These are phyloP conservation scores for Moringa oleifera DNA, from an alignment of 345 rosid genomes.

Conservation along the genomic window DNA sequence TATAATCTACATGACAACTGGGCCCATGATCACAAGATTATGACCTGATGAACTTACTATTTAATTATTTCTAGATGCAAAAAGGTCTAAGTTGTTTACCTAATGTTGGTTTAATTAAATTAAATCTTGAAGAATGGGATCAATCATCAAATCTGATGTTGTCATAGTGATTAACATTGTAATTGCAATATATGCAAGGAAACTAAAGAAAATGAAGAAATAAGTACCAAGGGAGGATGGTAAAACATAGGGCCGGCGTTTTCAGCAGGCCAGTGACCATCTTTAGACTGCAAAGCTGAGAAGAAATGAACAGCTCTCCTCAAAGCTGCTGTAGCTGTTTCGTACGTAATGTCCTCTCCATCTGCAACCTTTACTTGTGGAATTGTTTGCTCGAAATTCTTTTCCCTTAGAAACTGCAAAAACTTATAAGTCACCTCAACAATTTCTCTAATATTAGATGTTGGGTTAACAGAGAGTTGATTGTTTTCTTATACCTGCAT, in stretches of 20 bases:
- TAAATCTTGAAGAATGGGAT: too few relatives aligned
- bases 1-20: too few relatives aligned
- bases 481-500: slow-evolving; percentile 8
- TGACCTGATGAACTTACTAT: too few relatives aligned
- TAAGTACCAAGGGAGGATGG: slow-evolving; percentile 6
- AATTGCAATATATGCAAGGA: too few relatives aligned
- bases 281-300: slow-evolving; percentile 22
- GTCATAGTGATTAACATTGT: too few relatives aligned
- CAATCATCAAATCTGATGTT: too few relatives aligned
- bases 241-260: slow-evolving; percentile 16
- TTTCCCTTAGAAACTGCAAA: slow-evolving; percentile 19
- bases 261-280: slow-evolving; percentile 34
- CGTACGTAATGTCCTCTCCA: slow-evolving; percentile 10
- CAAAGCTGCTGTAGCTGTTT: slow-evolving; percentile 8
- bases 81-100: too few relatives aligned
- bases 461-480: background rate
- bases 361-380: slow-evolving; percentile 16
- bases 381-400: slow-evolving; percentile 18
- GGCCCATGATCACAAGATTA: too few relatives aligned
- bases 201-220: background rate
- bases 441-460: too few relatives aligned
- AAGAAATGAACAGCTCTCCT: slow-evolving; percentile 23
- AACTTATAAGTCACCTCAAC: too few relatives aligned
- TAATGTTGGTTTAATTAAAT: too few relatives aligned
- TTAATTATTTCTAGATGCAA: too few relatives aligned